Evolutionary conservation across 2,329 filamentous ascomycete species (phyloP).

Genomic region (Ceratocystis smalleyi): DNA sequence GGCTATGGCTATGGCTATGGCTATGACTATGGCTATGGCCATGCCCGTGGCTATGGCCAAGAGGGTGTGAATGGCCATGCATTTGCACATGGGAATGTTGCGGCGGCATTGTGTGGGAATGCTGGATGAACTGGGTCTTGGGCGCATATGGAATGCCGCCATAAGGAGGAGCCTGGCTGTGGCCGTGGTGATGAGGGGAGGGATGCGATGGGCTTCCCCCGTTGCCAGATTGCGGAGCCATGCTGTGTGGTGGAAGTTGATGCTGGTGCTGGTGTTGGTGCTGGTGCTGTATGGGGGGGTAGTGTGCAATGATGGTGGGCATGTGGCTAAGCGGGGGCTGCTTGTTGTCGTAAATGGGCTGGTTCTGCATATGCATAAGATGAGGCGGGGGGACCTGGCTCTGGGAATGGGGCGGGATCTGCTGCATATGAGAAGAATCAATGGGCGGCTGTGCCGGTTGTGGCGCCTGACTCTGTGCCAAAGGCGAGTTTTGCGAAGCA

Average conservation of each 20-base stretch:
- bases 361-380: slow-evolving; percentile 9
- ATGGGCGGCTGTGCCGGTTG: background rate
- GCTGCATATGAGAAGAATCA: slow-evolving; percentile 1
- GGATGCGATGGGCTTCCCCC: background rate
- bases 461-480: background rate
- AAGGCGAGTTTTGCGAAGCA: background rate
- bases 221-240: background rate
- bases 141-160: slow-evolving; percentile 1
- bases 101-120: background rate
- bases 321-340: slow-evolving; percentile 14
- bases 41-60: background rate
- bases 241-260: background rate
- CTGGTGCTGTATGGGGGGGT: slow-evolving; percentile 1
- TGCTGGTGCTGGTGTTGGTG: background rate
- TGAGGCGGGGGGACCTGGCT: background rate
- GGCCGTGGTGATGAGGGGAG: background rate
- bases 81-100: background rate
- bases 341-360: slow-evolving; percentile 12
- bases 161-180: background rate
- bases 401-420: background rate
- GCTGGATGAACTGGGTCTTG: slow-evolving; percentile 10
- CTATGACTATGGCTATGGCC: background rate
- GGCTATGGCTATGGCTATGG: background rate
- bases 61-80: background rate
- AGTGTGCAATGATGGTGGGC: slow-evolving; percentile 14